Percentiles rank a stretch among this genome's conserved stretches.
Conservation (phyloP, 306 rosid genomes). For the Cotoneaster glaucophyllus region DNA sequence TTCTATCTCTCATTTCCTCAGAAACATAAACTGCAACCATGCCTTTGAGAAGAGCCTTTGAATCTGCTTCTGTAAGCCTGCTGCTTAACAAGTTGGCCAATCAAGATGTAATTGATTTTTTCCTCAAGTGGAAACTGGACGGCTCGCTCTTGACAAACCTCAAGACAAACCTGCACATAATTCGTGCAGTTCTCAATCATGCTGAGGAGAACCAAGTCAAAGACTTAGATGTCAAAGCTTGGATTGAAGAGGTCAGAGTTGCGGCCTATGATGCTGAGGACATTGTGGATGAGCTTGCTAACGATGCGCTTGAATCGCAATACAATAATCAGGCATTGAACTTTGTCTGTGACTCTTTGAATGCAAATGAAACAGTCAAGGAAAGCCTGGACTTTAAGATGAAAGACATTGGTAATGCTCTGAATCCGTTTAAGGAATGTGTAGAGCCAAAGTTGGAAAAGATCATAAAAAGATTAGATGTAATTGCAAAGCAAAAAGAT, state of each 20-base stretch:
- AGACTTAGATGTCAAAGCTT: constrained; percentile 1
- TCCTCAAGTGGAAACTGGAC: constrained; percentile 2
- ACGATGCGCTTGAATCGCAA: constrained; percentile 3
- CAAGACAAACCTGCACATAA: background rate
- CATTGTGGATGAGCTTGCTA: background rate
- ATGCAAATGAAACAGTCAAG: background rate
- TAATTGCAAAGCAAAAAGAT: constrained; percentile 13
- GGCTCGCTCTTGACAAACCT: background rate
- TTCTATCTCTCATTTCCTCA: background rate
- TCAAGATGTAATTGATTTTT: background rate
- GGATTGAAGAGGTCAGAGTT: constrained; percentile 13
- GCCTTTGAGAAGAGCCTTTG: constrained; percentile 3
- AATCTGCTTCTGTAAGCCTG: constrained; percentile 11
- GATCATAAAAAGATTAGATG: constrained; percentile 23
- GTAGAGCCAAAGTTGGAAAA: background rate
- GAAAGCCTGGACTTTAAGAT: constrained; percentile 1
- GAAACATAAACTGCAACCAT: background rate
- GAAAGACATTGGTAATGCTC: background rate
- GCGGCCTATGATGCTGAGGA: constrained; percentile 6
- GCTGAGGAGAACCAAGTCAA: constrained; percentile 15
- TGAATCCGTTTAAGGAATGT: background rate
- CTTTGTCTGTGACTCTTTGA: background rate
- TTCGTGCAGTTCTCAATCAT: constrained; percentile 9
- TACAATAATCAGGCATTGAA: background rate
- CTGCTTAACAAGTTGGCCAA: constrained; percentile 6